phyloP scores from a whole-genome alignment of 345 rosid genomes.

The Eucalyptus curtisii region DNA sequence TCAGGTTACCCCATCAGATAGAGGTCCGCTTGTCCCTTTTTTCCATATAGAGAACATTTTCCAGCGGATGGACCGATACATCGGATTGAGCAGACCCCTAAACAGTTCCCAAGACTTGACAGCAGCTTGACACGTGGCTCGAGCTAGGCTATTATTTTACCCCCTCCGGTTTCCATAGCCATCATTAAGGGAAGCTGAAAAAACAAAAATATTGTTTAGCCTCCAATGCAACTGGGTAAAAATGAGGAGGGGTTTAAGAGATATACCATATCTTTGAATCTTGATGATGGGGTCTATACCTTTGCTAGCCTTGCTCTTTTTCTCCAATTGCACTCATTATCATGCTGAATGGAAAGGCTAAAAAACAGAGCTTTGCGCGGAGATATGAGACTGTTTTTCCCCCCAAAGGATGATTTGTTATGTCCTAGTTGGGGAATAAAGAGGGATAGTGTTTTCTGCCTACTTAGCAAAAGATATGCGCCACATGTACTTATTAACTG shows the following conservation, averaged over 20 bases:
- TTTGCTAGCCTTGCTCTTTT: neutral
- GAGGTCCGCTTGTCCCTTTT: neutral
- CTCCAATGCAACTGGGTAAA: neutral
- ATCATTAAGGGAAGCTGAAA: neutral
- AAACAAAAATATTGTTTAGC: neutral
- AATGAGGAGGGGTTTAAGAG: neutral
- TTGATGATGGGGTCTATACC: neutral
- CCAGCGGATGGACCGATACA: slow-evolving; percentile 1
- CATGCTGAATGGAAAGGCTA: neutral
- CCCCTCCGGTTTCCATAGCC: neutral
- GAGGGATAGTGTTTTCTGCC: neutral
- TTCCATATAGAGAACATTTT: neutral
- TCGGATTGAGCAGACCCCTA: neutral
- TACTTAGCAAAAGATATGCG: neutral
- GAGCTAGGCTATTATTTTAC: neutral
- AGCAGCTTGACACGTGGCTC: neutral
- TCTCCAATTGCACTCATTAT: neutral
- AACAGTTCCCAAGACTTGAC: neutral
- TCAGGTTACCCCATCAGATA: neutral
- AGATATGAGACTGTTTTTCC: neutral
- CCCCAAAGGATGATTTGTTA: neutral
- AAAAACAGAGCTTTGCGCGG: neutral
- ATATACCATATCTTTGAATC: neutral
- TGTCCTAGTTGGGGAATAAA: neutral
- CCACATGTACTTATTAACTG: neutral